These are phyloP conservation scores for Cordyceps militaris DNA, from an alignment of 2,329 filamentous ascomycete genomes.

Conservation along the genomic window DNA sequence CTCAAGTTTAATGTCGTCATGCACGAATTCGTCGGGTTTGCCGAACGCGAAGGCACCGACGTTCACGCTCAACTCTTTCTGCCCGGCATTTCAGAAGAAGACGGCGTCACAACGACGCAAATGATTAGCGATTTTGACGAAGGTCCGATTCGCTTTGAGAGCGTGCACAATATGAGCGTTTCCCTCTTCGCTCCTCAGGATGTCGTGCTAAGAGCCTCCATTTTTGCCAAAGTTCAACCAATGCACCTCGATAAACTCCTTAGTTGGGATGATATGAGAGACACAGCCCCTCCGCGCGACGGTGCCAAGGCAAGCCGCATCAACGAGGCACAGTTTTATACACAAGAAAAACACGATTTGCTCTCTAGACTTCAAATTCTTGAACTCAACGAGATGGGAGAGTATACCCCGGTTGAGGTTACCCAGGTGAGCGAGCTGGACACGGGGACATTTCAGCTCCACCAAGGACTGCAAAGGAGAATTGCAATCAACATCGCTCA, in stretches of 20 bases:
- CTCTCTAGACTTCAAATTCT: conserved; percentile 83
- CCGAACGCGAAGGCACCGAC: conserved; percentile 89
- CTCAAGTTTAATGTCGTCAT: conserved; percentile 98
- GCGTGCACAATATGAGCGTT: conserved; percentile 96
- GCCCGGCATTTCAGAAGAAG: conserved; percentile 80
- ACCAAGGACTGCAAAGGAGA: conserved; percentile 86
- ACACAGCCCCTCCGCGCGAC: conserved; percentile 55
- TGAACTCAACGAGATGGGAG: conserved; percentile 84
- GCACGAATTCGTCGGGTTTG: conserved; percentile 91
- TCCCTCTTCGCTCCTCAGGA: conserved; percentile 65
- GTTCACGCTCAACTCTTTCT: conserved; percentile 97
- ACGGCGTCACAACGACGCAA: conserved; percentile 88
- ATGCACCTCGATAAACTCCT: conserved; percentile 97
- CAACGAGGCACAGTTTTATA: conserved; percentile 86
- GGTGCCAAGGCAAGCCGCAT: conserved; percentile 59
- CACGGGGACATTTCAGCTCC: conserved; percentile 85
- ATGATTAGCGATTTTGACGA: conserved; percentile 95
- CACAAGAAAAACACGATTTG: conserved; percentile 88
- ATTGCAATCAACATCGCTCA: conserved; percentile 86
- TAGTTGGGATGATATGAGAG: conserved; percentile 98
- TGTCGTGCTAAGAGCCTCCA: conserved; percentile 73
- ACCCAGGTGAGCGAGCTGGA: conserved; percentile 79
- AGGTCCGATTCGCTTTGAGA: conserved; percentile 86
- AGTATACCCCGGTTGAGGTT: conserved; percentile 89
- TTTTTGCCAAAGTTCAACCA: conserved; percentile 82